Percentiles rank a stretch among this genome's conserved stretches.
Conservation (phyloP, 495 filamentous ascomycete genomes). For the Lentithecium fluviatile region DNA sequence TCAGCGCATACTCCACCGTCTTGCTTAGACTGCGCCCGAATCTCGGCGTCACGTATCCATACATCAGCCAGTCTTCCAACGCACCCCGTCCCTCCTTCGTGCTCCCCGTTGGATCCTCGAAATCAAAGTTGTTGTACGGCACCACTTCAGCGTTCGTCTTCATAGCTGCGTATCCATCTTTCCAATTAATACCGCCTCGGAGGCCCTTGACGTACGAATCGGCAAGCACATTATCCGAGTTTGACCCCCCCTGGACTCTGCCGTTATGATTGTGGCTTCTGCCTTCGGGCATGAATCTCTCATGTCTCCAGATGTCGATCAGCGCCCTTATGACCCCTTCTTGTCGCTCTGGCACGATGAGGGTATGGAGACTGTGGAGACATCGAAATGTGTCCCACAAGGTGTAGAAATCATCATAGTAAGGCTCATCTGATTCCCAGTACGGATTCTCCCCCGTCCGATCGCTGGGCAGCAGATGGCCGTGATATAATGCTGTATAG, state of each 20-base stretch:
- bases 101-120: slow-evolving; percentile 7
- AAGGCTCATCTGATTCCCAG: slow-evolving; percentile 33
- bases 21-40: slow-evolving; percentile 41
- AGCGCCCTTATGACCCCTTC: slow-evolving; percentile 23
- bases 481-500: too few species aligned
- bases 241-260: slow-evolving; percentile 36
- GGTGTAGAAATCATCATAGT: slow-evolving; percentile 38
- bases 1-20: slow-evolving; percentile 36
- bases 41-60: slow-evolving; percentile 36
- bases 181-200: slow-evolving; percentile 35
- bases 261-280: slow-evolving; percentile 36
- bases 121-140: slow-evolving; percentile 27
- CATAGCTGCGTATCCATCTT: slow-evolving; percentile 36
- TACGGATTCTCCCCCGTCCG: slow-evolving; percentile 29
- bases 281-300: slow-evolving; percentile 38
- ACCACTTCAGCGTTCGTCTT: slow-evolving; percentile 34
- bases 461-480: too few species aligned
- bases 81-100: slow-evolving; percentile 38
- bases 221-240: slow-evolving; percentile 40
- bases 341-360: slow-evolving; percentile 31
- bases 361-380: slow-evolving; percentile 47
- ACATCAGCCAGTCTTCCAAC: slow-evolving; percentile 33
- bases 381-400: neutral
- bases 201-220: slow-evolving; percentile 40
- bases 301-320: slow-evolving; percentile 41